A percentile compares a stretch with the other conserved stretches of the same genome.
These are phyloP conservation scores for Saussurea involucrata DNA, from an alignment of 129 eudicot species.

Conservation along the genomic window DNA sequence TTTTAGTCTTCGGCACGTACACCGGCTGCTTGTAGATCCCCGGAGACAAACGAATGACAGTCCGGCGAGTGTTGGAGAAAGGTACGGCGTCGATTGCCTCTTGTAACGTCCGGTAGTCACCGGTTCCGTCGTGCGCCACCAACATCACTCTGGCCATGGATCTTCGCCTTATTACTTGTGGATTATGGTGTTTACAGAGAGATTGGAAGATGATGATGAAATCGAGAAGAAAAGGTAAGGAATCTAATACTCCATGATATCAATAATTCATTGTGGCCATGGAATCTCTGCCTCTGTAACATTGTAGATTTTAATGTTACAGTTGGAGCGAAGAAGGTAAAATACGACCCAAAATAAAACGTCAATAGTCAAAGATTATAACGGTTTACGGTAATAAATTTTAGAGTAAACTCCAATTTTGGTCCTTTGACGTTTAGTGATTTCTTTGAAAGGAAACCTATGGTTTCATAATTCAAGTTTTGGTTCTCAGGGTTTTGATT, in stretches of 20 bases:
- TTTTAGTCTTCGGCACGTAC: conserved; percentile 78
- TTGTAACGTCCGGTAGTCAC: conserved; percentile 61
- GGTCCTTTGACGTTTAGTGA: too few species aligned
- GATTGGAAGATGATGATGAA: neutral
- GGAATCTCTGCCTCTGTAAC: neutral
- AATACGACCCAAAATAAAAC: too few species aligned
- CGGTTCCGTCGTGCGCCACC: conserved; percentile 72
- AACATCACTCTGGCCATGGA: conserved; percentile 42
- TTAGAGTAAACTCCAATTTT: too few species aligned
- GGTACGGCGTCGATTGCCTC: conserved; percentile 84
- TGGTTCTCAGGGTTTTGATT: too few species aligned
- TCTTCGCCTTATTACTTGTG: neutral
- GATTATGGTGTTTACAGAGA: neutral
- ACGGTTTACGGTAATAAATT: too few species aligned
- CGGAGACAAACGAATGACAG: conserved; percentile 63
- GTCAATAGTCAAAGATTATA: too few species aligned
- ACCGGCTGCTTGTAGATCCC: conserved; percentile 75
- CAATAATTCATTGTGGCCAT: neutral
- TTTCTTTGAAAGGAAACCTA: too few species aligned
- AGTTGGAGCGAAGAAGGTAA: neutral
- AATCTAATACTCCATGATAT: neutral
- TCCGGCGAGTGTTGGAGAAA: conserved; percentile 59
- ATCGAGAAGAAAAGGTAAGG: neutral
- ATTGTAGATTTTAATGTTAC: conserved; percentile 3
- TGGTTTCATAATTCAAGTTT: too few species aligned